Evolutionary conservation across 345 rosid genomes (phyloP), one percentile per base, ranked within the genome.

Genomic region (Lumnitzera racemosa): DNA sequence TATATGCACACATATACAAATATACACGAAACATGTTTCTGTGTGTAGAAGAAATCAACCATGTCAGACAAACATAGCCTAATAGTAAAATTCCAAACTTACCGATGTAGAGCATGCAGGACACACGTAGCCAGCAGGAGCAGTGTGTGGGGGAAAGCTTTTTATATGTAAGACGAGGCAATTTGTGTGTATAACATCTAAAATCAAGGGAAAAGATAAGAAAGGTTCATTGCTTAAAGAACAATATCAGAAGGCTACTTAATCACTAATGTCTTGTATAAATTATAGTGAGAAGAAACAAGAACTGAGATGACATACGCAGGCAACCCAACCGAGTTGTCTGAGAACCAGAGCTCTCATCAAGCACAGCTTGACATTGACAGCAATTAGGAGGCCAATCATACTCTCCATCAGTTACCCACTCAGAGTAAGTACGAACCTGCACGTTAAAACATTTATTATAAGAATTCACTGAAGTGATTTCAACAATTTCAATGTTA

Each of bases 321-420:
- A 95, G 62, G 86, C 99, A 95, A 76, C 95, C 97, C 88, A 95
- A 68, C 58, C 99, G 90, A 58, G 92, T 95, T 69, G 85, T 92
- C 74, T 79, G 84, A 43, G 78, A 74, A 64, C 75, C 81, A 53
- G 57, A 62, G 63, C 80, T 92, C 72, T 90, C 97, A 46, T 83
- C 90, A 64, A 95, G 83, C 7, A 70, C 69, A 63, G 68, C 74
- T 73, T 80, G 92, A 75, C 99, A 95, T 13, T 77, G 77, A 72
- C 97, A 89, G 78, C 98, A 92, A 70, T 81, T 89, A 13, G 83
- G 77, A 64, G 98, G 96, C 91, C 95, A 90, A 56, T 95, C 97
- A 73, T 95, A 90, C 70, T 86, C 99, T 66, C 91, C 99, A 72
- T 95, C 99, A 75, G 88, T 95, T 62, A 95, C 99, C 97, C 99